phyloP scores from a whole-genome alignment of 2,329 filamentous ascomycete species.

The Alternaria sp. region DNA sequence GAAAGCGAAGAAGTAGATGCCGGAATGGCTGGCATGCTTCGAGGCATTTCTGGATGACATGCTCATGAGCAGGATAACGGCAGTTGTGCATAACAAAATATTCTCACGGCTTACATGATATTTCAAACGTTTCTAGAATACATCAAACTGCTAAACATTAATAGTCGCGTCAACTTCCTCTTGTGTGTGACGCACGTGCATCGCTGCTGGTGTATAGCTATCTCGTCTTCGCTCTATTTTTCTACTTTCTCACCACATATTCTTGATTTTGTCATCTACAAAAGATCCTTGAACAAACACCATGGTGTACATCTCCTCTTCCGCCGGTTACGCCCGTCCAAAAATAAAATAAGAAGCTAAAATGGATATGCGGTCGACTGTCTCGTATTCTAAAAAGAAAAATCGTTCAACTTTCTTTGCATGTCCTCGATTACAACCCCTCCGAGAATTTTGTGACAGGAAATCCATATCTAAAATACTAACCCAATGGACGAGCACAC shows the following conservation, averaged over 20 bases:
- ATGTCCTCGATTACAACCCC: too few species aligned
- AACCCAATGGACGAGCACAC: too few species aligned
- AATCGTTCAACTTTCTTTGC: too few species aligned
- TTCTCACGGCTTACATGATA: neutral
- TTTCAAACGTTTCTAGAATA: neutral
- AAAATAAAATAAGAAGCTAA: neutral
- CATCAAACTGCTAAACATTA: neutral
- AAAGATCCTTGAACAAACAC: neutral
- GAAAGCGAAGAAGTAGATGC: conserved; percentile 49
- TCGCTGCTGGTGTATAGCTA: neutral
- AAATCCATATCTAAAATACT: too few species aligned
- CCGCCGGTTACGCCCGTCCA: too few species aligned
- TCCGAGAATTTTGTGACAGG: too few species aligned
- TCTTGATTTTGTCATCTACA: neutral
- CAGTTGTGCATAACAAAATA: neutral
- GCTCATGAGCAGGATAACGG: neutral
- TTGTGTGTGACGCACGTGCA: neutral
- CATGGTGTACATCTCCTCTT: neutral
- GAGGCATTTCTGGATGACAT: neutral
- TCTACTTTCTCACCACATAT: neutral
- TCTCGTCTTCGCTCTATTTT: neutral
- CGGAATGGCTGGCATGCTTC: neutral
- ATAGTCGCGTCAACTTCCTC: neutral
- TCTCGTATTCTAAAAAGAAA: too few species aligned
- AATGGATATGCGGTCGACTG: neutral